Evolutionary conservation across 2,329 filamentous ascomycete species (phyloP).

Genomic region (Alternaria postmessia): DNA sequence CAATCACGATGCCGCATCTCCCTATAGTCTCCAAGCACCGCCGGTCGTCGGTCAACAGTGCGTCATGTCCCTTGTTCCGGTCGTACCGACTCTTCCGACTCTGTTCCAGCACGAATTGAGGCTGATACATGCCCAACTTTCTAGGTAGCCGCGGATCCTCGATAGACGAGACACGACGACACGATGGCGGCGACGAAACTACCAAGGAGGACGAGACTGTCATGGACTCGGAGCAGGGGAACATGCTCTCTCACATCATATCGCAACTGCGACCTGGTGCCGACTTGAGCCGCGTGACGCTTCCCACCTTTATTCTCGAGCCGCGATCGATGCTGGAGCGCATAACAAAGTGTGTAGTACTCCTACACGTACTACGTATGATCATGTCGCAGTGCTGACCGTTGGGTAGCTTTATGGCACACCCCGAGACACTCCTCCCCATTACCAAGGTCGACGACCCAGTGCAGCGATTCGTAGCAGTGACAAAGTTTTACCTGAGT

Average conservation of each 20-base stretch:
- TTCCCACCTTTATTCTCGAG: conserved; percentile 98
- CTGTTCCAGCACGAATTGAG: not conserved
- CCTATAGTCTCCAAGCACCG: conserved; percentile 35
- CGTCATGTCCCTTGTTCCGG: conserved; percentile 26
- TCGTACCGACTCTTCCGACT: conserved; percentile 13
- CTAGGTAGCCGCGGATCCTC: conserved; percentile 54
- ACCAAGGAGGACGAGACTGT: conserved; percentile 73
- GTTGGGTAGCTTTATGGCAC: conserved; percentile 89
- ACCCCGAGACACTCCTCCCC: conserved; percentile 91
- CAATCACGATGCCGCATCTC: conserved; percentile 49
- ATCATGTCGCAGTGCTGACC: conserved; percentile 21
- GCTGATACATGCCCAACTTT: conserved; percentile 28
- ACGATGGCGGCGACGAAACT: conserved; percentile 48
- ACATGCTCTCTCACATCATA: conserved; percentile 96
- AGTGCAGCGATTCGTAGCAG: conserved; percentile 85
- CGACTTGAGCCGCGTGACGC: conserved; percentile 90
- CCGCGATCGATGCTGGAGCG: conserved; percentile 97
- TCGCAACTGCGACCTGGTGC: conserved; percentile 95
- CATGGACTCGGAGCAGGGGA: conserved; percentile 92
- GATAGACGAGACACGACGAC: conserved; percentile 49
- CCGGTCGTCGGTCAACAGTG: conserved; percentile 39
- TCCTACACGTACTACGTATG: too few relatives aligned
- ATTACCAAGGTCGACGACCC: conserved; percentile 91
- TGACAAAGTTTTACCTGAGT: conserved; percentile 97
- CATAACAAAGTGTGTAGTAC: conserved; percentile 86